These are phyloP conservation scores for Neoboletus subvelutipes DNA, from an alignment of 768 basidiomycete species.

Conservation along the genomic window DNA sequence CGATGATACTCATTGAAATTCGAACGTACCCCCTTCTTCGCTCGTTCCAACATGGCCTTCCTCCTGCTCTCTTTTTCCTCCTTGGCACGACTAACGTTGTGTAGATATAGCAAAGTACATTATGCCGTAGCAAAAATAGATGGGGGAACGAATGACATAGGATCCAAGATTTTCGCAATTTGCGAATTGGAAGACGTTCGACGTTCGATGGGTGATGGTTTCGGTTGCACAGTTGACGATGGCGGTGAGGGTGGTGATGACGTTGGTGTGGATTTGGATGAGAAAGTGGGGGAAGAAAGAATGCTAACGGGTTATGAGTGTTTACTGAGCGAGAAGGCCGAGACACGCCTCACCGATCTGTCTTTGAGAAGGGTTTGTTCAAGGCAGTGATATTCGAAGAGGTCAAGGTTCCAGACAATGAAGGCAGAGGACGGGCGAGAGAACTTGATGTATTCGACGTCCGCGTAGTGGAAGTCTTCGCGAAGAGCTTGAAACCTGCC, in stretches of 20 bases:
- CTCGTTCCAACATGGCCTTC: slow-evolving; percentile 70
- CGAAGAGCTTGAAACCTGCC: slow-evolving; percentile 5
- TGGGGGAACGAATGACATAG: slow-evolving; percentile 59
- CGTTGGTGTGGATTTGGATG: slow-evolving; percentile 16
- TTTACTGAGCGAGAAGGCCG: slow-evolving; percentile 38
- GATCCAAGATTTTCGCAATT: slow-evolving; percentile 36
- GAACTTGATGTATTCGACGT: slow-evolving; percentile 9
- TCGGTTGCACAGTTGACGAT: slow-evolving; percentile 15
- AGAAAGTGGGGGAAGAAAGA: slow-evolving; percentile 25
- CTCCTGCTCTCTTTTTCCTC: slow-evolving; percentile 70
- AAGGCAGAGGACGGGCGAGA: background rate
- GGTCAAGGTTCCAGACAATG: slow-evolving; percentile 9
- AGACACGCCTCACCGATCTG: slow-evolving; percentile 61
- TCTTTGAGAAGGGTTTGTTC: slow-evolving; percentile 43
- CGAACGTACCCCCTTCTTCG: slow-evolving; percentile 67
- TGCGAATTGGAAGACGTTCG: slow-evolving; percentile 35
- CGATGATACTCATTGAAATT: background rate
- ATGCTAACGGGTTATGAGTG: slow-evolving; percentile 68
- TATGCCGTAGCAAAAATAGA: slow-evolving; percentile 67
- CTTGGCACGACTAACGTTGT: slow-evolving; percentile 58
- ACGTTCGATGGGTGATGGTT: slow-evolving; percentile 17
- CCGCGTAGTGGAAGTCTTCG: slow-evolving; percentile 3
- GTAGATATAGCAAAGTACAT: slow-evolving; percentile 32
- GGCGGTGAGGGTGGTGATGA: background rate
- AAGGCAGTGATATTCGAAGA: slow-evolving; percentile 16